Evolutionary conservation across 2,329 filamentous ascomycete genomes (phyloP).

Genomic region (Cladorrhinum sp.): DNA sequence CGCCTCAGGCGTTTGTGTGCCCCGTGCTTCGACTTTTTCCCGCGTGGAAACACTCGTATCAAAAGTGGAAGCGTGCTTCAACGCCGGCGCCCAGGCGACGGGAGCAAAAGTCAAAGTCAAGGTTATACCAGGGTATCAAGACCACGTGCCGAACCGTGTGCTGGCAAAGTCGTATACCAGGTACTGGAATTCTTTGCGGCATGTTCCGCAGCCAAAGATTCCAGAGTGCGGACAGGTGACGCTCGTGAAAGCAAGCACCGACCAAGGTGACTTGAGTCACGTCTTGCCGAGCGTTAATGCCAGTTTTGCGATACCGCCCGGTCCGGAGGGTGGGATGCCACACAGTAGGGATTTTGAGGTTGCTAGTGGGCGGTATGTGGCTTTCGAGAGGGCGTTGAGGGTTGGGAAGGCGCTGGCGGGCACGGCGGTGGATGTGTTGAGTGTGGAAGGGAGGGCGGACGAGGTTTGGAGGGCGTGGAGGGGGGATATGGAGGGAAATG

Average conservation of each 20-base stretch:
- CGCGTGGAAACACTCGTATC: constrained; percentile 39
- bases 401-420: constrained; percentile 49
- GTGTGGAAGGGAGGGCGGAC: constrained; percentile 39
- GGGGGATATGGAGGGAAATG: constrained; percentile 14
- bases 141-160: constrained; percentile 53
- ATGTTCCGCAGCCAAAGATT: constrained; percentile 11
- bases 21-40: constrained; percentile 42
- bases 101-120: constrained; percentile 48
- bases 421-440: constrained; percentile 46
- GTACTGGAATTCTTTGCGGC: constrained; percentile 41
- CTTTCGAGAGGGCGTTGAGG: constrained; percentile 44
- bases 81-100: constrained; percentile 39
- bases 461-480: constrained; percentile 42
- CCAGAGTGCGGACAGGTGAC: constrained; percentile 1
- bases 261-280: constrained; percentile 59
- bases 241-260: constrained; percentile 47
- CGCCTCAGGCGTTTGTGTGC: constrained; percentile 43
- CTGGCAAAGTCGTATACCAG: constrained; percentile 44
- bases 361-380: constrained; percentile 46
- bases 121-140: constrained; percentile 44
- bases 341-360: constrained; percentile 53
- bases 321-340: constrained; percentile 43
- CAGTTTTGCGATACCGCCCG: constrained; percentile 50
- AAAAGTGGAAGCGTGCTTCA: constrained; percentile 43
- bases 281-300: constrained; percentile 53